Evolutionary conservation across 805 yeast species (phyloP).

Genomic region (Candida taoyuanica): DNA sequence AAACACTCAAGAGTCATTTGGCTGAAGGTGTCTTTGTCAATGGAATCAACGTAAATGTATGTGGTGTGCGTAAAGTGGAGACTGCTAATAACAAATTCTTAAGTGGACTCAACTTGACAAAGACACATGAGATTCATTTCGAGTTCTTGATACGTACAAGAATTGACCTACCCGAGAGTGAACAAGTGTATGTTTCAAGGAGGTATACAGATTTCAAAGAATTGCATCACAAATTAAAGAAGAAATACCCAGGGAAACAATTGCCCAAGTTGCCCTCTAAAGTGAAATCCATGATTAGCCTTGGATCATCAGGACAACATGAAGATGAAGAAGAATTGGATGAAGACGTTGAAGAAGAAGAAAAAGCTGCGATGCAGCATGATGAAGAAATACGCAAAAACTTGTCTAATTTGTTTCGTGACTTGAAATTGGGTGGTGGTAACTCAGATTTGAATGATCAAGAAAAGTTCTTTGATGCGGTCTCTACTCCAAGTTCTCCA

Average conservation of each 20-base stretch:
- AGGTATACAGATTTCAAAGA: conserved; percentile 64
- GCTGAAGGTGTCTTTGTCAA: conserved; percentile 37
- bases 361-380: conserved; percentile 16
- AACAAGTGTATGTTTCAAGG: conserved; percentile 39
- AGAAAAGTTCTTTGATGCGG: conserved; percentile 2
- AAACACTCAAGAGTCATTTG: conserved; percentile 30
- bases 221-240: conserved; percentile 48
- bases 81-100: conserved; percentile 27
- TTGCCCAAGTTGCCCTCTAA: conserved; percentile 57
- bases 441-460: too few relatives aligned
- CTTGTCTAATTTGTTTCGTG: conserved; percentile 19
- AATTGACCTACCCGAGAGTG: conserved; percentile 20
- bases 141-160: conserved; percentile 23
- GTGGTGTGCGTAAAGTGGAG: conserved; percentile 49
- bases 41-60: conserved; percentile 60
- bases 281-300: conserved; percentile 35
- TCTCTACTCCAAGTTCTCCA: background rate
- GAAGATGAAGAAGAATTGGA: conserved; percentile 16
- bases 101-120: conserved; percentile 18
- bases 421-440: conserved; percentile 14
- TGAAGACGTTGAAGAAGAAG: conserved; percentile 16
- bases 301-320: conserved; percentile 18
- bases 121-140: conserved; percentile 20
- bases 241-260: conserved; percentile 64
- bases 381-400: conserved; percentile 20